Conservation (phyloP, 2,329 filamentous ascomycete species). For the Monosporascus sp. region DNA sequence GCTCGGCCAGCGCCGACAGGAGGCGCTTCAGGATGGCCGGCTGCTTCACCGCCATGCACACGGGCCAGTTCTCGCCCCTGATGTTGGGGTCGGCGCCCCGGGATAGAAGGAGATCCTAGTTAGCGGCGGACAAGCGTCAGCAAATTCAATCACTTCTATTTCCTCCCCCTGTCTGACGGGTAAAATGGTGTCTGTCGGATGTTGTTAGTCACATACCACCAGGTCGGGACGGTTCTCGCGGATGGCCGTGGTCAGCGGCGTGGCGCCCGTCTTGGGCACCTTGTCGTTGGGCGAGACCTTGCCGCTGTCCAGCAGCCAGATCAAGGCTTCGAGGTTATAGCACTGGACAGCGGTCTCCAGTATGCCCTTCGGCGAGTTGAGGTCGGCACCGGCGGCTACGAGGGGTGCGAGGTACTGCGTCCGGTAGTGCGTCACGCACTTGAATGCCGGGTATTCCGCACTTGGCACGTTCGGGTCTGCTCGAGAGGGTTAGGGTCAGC, state of each 20-base stretch:
- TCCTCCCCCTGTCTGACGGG: background rate
- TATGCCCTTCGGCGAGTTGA: slow-evolving; percentile 58
- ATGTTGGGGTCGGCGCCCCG: slow-evolving; percentile 54
- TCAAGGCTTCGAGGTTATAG: slow-evolving; percentile 57
- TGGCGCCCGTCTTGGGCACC: slow-evolving; percentile 48
- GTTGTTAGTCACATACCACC: slow-evolving; percentile 40
- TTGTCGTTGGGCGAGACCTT: slow-evolving; percentile 55
- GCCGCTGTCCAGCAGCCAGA: slow-evolving; percentile 56
- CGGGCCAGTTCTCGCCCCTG: slow-evolving; percentile 65
- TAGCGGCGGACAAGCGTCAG: too few relatives aligned
- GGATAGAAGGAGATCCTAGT: slow-evolving; percentile 16
- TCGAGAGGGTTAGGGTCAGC: too few relatives aligned
- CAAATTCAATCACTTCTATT: too few relatives aligned
- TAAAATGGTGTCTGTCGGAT: background rate
- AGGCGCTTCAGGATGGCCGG: slow-evolving; percentile 57
- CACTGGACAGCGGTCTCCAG: slow-evolving; percentile 58
- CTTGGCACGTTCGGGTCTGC: slow-evolving; percentile 56
- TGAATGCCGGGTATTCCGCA: slow-evolving; percentile 62
- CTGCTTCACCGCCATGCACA: slow-evolving; percentile 62
- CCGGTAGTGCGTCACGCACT: slow-evolving; percentile 63
- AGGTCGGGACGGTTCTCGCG: slow-evolving; percentile 54
- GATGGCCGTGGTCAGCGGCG: slow-evolving; percentile 63
- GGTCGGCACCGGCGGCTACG: slow-evolving; percentile 55
- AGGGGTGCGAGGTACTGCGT: slow-evolving; percentile 56
- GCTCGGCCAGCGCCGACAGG: slow-evolving; percentile 51